phyloP scores from a whole-genome alignment of 2,329 filamentous ascomycete species.

The Epicoccum sorghinum region DNA sequence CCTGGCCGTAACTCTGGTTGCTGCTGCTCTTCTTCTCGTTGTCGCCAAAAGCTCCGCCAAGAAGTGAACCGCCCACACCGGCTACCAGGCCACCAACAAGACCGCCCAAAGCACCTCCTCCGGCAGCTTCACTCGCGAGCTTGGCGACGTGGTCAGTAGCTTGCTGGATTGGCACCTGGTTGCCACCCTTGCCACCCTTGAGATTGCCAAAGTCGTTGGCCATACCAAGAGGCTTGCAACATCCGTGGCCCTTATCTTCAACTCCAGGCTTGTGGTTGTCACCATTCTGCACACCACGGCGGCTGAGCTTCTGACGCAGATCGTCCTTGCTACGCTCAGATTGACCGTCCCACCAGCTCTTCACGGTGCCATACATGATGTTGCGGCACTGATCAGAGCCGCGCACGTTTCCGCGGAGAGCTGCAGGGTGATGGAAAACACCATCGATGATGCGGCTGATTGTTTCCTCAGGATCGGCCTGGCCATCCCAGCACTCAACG shows the following conservation, averaged over 20 bases:
- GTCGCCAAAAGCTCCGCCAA: constrained; percentile 64
- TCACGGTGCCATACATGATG: constrained; percentile 79
- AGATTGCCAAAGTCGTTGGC: constrained; percentile 60
- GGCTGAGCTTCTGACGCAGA: constrained; percentile 76
- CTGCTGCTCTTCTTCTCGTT: constrained; percentile 62
- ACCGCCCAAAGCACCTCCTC: constrained; percentile 70
- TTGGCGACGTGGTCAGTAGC: constrained; percentile 53
- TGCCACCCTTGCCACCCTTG: constrained; percentile 52
- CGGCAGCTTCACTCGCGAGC: constrained; percentile 64
- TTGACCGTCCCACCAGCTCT: constrained; percentile 81
- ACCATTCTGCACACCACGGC: constrained; percentile 75
- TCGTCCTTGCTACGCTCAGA: constrained; percentile 66
- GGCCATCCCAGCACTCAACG: constrained; percentile 86
- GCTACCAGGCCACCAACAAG: constrained; percentile 72
- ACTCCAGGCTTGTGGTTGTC: constrained; percentile 88
- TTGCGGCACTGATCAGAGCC: constrained; percentile 73
- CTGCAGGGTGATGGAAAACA: constrained; percentile 87
- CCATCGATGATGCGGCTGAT: constrained; percentile 79
- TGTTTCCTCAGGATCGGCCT: constrained; percentile 72
- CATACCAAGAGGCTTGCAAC: constrained; percentile 79
- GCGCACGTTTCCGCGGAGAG: constrained; percentile 68
- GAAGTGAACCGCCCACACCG: constrained; percentile 63
- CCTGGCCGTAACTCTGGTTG: constrained; percentile 60
- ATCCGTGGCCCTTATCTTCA: constrained; percentile 83
- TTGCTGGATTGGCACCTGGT: constrained; percentile 36